Percentiles rank a stretch among this genome's conserved stretches.
Evolutionary conservation across 768 basidiomycete species (phyloP).

Genomic region (Piloderma croceum): DNA sequence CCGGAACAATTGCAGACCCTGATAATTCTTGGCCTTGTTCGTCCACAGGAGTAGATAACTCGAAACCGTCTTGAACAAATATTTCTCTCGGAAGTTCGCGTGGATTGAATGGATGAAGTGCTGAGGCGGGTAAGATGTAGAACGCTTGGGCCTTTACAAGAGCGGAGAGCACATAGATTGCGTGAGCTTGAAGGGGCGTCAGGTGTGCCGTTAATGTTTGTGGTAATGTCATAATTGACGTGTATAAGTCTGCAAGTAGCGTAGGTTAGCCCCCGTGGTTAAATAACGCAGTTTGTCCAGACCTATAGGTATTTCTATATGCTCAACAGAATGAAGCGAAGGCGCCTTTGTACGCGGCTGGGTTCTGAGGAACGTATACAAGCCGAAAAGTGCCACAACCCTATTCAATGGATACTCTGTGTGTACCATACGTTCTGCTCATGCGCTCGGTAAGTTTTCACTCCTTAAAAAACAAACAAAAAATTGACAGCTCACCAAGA

Average conservation of each 20-base stretch:
- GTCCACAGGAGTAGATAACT: slow-evolving; percentile 1
- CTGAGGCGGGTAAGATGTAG: slow-evolving; percentile 52
- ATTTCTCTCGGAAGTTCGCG: slow-evolving; percentile 65
- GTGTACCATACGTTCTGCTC: slow-evolving; percentile 47
- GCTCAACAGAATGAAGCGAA: slow-evolving; percentile 41
- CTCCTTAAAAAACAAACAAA: neutral
- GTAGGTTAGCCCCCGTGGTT: slow-evolving; percentile 1
- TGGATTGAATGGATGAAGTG: slow-evolving; percentile 49
- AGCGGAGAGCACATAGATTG: slow-evolving; percentile 41
- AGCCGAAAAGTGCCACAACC: slow-evolving; percentile 56
- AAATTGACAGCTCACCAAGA: slow-evolving; percentile 43
- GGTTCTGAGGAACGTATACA: slow-evolving; percentile 65
- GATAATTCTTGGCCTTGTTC: neutral
- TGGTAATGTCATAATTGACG: slow-evolving; percentile 45
- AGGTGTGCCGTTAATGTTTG: slow-evolving; percentile 36
- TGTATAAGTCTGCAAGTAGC: slow-evolving; percentile 47
- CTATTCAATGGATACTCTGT: slow-evolving; percentile 50
- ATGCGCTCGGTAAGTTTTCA: slow-evolving; percentile 3
- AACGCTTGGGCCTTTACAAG: slow-evolving; percentile 50
- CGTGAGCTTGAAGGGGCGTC: slow-evolving; percentile 44
- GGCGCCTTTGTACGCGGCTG: slow-evolving; percentile 57
- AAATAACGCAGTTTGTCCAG: slow-evolving; percentile 16
- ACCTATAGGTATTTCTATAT: slow-evolving; percentile 62
- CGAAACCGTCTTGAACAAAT: slow-evolving; percentile 36
- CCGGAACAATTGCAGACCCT: slow-evolving; percentile 18